Evolutionary conservation across 2,329 filamentous ascomycete species (phyloP).

Genomic region (Parascedosporium putredinis): DNA sequence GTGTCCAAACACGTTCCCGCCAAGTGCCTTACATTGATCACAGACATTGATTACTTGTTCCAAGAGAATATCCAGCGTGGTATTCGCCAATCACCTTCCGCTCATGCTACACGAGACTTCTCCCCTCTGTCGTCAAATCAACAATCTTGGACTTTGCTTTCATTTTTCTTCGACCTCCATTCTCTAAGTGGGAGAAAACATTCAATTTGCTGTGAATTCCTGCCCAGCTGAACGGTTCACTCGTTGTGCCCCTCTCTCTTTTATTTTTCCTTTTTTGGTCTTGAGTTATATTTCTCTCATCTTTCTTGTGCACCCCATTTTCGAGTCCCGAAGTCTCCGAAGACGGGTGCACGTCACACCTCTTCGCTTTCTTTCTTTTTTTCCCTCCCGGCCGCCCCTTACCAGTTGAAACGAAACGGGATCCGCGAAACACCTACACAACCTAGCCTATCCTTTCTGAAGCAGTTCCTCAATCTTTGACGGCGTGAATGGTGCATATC

Average conservation of each 20-base stretch:
- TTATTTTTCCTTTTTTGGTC: not conserved
- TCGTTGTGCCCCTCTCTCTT: not conserved
- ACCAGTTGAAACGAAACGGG: not conserved
- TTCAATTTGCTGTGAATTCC: too few species aligned
- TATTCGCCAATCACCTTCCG: conserved; percentile 3
- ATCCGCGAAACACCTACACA: not conserved
- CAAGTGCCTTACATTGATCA: not conserved
- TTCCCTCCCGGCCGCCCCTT: not conserved
- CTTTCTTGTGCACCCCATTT: not conserved
- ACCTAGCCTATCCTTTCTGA: not conserved
- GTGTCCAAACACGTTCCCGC: not conserved
- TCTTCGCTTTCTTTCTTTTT: not conserved
- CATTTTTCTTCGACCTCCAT: too few species aligned
- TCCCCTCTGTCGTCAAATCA: not conserved
- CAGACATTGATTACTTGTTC: too few species aligned
- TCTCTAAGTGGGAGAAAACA: too few species aligned
- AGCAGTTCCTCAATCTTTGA: not conserved
- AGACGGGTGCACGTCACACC: not conserved
- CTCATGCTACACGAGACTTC: not conserved
- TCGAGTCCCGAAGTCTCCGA: not conserved
- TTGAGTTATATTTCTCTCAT: not conserved
- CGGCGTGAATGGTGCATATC: conserved; percentile 4
- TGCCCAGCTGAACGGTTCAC: too few species aligned
- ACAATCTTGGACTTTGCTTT: not conserved
- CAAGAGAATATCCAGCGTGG: not conserved